Base-by-base conservation (phyloP, 2,329 filamentous ascomycete genomes). In the Colletotrichum orchidophilum region DNA sequence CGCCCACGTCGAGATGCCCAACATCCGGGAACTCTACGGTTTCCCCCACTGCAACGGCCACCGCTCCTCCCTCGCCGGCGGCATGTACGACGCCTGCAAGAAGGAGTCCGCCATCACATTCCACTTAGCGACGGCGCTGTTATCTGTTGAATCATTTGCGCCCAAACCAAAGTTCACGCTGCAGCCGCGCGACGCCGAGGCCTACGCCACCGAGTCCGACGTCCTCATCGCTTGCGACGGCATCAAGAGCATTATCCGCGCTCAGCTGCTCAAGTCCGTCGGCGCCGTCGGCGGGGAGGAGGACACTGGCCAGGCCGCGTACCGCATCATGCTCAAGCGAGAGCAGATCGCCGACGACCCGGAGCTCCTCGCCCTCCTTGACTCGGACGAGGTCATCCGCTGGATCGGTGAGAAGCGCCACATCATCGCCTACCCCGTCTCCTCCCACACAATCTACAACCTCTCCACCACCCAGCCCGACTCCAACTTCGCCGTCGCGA, bases 21-120 rank as follows among this genome's bases (percentile, higher is more conserved):
- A 94, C 75, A 90, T 96, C 73, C 83, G 87, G 60, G 81, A 88
- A 9, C 90, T 87, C 35, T 96, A 95, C 77, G 88, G 88, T 42
- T 94, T 92, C 78, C 90, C 92, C 0, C 93, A 96, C 81, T 94
- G 93, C 87, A 92, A 94, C 5, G 93, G 93, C 8, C 94, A 96
- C 78, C 90, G 94, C 24, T 87, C 91, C 0, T 93, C 91, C 9
- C 86, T 96, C 4, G 92, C 93, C 6, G 87, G 88, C 42, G 87
- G 88, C 6, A 82, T 96, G 35, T 95, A 91, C 80, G 85, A 92
- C 58, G 93, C 88, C n/a, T 95, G 93, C 81, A 84, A 89, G 76
- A 83, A 84, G 57, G 86, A 93, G 76, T 79, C 86, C 21, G 84
- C 84, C 42, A 91, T 96, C 78, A 90, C 80, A 7, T 95, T 96